Conservation (phyloP, 2,329 filamentous ascomycete genomes). For the Aureobasidium sp. region DNA sequence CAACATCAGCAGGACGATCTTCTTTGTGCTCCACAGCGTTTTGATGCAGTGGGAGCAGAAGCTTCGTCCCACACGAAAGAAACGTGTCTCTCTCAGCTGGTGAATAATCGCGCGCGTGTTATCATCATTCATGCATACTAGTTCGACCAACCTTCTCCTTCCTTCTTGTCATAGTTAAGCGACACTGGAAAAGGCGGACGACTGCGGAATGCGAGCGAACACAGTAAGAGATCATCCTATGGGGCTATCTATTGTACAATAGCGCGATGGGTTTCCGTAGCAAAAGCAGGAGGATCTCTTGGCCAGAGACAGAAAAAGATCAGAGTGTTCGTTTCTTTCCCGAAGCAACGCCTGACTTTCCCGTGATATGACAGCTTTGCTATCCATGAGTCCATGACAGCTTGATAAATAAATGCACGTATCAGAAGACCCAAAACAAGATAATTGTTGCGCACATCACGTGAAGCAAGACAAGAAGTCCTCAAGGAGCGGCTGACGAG, state of each 20-base stretch:
- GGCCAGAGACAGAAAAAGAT: neutral
- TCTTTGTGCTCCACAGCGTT: neutral
- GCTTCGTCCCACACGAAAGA: neutral
- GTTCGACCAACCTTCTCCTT: neutral
- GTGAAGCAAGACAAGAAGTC: neutral
- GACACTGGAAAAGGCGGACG: neutral
- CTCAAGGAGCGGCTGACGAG: neutral
- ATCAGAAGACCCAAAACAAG: neutral
- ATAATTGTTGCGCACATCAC: neutral
- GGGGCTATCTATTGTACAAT: neutral
- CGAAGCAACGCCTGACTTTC: neutral
- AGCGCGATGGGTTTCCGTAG: neutral
- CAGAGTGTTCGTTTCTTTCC: neutral
- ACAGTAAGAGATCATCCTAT: neutral
- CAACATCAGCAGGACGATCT: neutral
- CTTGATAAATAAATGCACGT: neutral
- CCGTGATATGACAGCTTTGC: neutral
- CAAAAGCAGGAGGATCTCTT: neutral
- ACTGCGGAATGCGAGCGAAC: neutral
- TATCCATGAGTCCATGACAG: slow-evolving; percentile 10
- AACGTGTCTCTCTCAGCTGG: neutral
- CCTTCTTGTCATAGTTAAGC: neutral
- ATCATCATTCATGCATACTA: neutral
- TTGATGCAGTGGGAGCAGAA: neutral
- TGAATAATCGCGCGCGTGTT: neutral